Evolutionary conservation across 2,329 filamentous ascomycete genomes (phyloP), one percentile per base, ranked within the genome.

Genomic region (Arachnomyces sp.): DNA sequence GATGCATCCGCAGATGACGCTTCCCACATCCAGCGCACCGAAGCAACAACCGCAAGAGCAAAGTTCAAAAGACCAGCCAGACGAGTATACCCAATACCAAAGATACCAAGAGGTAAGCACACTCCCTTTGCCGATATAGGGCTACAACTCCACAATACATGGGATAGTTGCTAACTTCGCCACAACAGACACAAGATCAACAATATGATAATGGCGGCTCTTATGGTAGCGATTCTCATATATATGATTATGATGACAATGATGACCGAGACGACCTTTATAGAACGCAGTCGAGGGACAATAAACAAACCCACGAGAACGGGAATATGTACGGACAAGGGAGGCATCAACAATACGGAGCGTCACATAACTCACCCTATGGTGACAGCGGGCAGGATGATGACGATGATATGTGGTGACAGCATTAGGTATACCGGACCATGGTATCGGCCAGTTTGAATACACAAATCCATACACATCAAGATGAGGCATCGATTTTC

Each of bases 1-100:
- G 55, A 95, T 95, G 86, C 92, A 98, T 62, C 92, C 92, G 32
- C 21, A 94, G 57, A 86, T 95, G 66, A 86, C 93, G 54, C 82
- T 94, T 32, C 86, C 86, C n/a, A 77, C 84, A 28, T 89, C 84
- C 38, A 69, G 73, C 12, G 80, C 84, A 28, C 87, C 88, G 53
- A 81, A 84, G 44, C 59, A 63, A 33, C 62, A 67, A 39, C 55
- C 57, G 33, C 46, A 52, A 34, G 49, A 52, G 33, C 50, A 55
- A 29, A 56, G 62, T 38, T 49, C 54, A 33, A 52, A 55, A 31
- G 59, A 65, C 7, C 61, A 66, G 39, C 54, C 59, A 21, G 65
- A 67, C 25, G 66, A 69, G 45, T 66, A 65, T 47, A 44, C 52
- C 15, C 64, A 68, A 47, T 69, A 70, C 46, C 66, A 69, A 50